Evolutionary conservation across 106 monocot species (phyloP).

Genomic region (Dendrobium officinale): DNA sequence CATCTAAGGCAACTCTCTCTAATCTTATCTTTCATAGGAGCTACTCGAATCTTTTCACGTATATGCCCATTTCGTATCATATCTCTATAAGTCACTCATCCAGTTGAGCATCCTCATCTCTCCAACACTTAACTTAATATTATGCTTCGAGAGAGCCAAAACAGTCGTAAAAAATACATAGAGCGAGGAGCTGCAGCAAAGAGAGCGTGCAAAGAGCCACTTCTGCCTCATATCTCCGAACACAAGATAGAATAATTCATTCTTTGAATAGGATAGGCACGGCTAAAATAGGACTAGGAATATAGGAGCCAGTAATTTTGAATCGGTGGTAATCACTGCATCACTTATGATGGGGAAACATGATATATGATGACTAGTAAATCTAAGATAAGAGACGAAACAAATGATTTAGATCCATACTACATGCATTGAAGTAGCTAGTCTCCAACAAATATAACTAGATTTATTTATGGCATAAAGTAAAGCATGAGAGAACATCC

Average conservation of each 20-base stretch:
- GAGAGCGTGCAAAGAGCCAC: background rate
- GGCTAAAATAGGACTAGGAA: too few relatives aligned
- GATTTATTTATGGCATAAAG: background rate
- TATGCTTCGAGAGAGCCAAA: background rate
- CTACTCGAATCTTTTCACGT: too few relatives aligned
- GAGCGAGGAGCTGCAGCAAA: background rate
- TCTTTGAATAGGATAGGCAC: background rate
- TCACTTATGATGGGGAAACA: background rate
- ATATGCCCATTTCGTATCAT: too few relatives aligned
- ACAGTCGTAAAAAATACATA: background rate
- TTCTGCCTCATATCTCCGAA: background rate
- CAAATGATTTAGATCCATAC: background rate
- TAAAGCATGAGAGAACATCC: background rate
- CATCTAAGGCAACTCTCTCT: too few relatives aligned
- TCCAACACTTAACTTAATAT: too few relatives aligned
- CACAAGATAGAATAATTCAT: background rate
- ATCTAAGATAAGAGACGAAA: background rate
- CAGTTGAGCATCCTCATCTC: too few relatives aligned
- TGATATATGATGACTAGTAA: background rate
- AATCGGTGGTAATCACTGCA: background rate
- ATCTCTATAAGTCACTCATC: too few relatives aligned
- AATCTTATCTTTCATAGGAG: too few relatives aligned
- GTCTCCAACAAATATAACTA: background rate
- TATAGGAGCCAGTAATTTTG: background rate
- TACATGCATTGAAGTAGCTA: background rate